phyloP scores from a whole-genome alignment of 495 filamentous ascomycete genomes.

The Annulohypoxylon bovei region DNA sequence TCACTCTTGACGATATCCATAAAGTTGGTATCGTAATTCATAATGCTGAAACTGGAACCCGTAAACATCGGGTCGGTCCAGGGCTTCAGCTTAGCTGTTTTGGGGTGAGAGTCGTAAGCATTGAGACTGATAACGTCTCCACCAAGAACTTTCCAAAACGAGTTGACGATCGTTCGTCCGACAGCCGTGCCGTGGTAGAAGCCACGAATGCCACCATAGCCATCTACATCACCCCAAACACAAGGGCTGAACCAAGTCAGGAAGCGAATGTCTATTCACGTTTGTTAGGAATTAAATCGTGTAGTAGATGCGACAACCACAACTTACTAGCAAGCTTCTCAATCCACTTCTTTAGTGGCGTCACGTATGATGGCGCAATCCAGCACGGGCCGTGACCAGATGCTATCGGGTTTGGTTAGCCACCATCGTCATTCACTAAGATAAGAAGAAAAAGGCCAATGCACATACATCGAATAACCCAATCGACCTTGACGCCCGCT shows the following conservation, averaged over 20 bases:
- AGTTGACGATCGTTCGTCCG: constrained; percentile 70
- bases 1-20: constrained; percentile 67
- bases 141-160: constrained; percentile 70
- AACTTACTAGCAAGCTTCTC: constrained; percentile 68
- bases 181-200: constrained; percentile 72
- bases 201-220: constrained; percentile 46
- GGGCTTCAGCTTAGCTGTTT: constrained; percentile 67
- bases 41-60: constrained; percentile 65
- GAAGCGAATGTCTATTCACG: constrained; percentile 39
- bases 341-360: constrained; percentile 53
- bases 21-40: constrained; percentile 74
- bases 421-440: neutral
- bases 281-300: constrained; percentile 13
- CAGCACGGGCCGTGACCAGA: constrained; percentile 75
- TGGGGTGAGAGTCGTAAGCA: constrained; percentile 64
- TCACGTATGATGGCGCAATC: constrained; percentile 67
- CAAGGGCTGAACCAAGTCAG: constrained; percentile 51
- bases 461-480: constrained; percentile 73
- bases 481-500: constrained; percentile 72
- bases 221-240: constrained; percentile 51
- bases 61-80: constrained; percentile 70
- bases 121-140: constrained; percentile 65
- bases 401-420: constrained; percentile 45
- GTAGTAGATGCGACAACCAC: neutral
- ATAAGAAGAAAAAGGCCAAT: neutral